Evolutionary conservation across 163 green algal species (phyloP).

Genomic region (Picocystis sp.): DNA sequence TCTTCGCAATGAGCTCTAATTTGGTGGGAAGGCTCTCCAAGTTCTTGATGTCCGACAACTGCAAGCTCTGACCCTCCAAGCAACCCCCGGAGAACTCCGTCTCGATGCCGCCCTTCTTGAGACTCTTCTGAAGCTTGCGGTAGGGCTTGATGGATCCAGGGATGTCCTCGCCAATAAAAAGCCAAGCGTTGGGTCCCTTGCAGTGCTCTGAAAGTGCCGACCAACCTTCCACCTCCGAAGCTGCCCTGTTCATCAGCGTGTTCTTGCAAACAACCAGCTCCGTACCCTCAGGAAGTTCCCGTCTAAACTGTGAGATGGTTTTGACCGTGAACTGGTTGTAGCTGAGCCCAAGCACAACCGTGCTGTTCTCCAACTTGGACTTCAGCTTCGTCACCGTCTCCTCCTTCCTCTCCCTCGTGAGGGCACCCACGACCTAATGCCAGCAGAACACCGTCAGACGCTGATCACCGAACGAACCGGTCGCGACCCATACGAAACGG

Average conservation of each 20-base stretch:
- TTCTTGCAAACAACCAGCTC: constrained; percentile 69
- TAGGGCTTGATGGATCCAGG: constrained; percentile 49
- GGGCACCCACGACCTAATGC: constrained; percentile 37
- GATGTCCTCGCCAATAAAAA: constrained; percentile 60
- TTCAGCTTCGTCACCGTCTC: constrained; percentile 44
- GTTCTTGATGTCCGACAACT: constrained; percentile 32
- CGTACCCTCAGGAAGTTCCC: constrained; percentile 38
- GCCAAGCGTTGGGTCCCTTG: constrained; percentile 67
- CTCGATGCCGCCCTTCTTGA: constrained; percentile 28
- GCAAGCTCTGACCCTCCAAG: constrained; percentile 46
- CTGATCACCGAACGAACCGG: too few species aligned
- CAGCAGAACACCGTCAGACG: too few species aligned
- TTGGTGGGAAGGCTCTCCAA: constrained; percentile 77
- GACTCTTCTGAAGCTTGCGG: constrained; percentile 47
- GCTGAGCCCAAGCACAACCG: constrained; percentile 60
- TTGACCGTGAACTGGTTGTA: constrained; percentile 53
- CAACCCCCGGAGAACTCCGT: too few species aligned
- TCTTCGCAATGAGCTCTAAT: constrained; percentile 57
- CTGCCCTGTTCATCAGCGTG: constrained; percentile 53
- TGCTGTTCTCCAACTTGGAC: constrained; percentile 43
- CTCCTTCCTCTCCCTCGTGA: constrained; percentile 56
- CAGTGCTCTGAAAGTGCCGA: constrained; percentile 16
- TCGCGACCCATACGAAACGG: too few species aligned
- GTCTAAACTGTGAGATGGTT: constrained; percentile 56
- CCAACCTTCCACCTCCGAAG: constrained; percentile 31